Percentiles rank a stretch among this genome's conserved stretches.
Conservation (phyloP, 306 rosid genomes). For the Vigna unguiculata region DNA sequence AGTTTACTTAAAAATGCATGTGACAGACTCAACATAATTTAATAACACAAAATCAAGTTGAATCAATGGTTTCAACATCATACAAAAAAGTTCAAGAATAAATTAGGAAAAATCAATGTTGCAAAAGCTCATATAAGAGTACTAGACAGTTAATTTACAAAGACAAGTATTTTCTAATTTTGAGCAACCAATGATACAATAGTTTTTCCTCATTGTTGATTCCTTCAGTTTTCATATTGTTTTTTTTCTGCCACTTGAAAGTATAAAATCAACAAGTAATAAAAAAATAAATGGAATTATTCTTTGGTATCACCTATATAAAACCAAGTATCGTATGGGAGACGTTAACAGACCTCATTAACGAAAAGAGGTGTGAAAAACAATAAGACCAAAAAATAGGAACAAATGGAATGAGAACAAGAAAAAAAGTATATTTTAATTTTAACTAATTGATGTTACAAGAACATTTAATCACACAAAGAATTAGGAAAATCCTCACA, state of each 20-base stretch:
- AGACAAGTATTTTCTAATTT: neutral
- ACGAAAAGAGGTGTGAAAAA: neutral
- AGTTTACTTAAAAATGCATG: too few species aligned
- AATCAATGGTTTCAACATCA: too few species aligned
- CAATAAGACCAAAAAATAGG: neutral
- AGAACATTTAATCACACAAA: slow-evolving; percentile 1
- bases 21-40: too few species aligned
- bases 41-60: too few species aligned
- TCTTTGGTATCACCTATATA: neutral
- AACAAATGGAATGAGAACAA: slow-evolving; percentile 6
- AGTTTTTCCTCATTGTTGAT: too few species aligned
- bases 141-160: too few species aligned
- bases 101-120: too few species aligned
- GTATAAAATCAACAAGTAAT: too few species aligned
- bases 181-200: neutral
- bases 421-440: neutral
- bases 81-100: too few species aligned
- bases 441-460: neutral
- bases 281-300: neutral
- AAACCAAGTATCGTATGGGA: neutral
- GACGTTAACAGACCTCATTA: neutral
- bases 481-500: slow-evolving; percentile 45
- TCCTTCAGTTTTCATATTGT: too few species aligned
- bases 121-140: too few species aligned
- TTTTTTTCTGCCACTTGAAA: too few species aligned